phyloP scores from a whole-genome alignment of 768 basidiomycete species.

The Tubosaeta sp. region DNA sequence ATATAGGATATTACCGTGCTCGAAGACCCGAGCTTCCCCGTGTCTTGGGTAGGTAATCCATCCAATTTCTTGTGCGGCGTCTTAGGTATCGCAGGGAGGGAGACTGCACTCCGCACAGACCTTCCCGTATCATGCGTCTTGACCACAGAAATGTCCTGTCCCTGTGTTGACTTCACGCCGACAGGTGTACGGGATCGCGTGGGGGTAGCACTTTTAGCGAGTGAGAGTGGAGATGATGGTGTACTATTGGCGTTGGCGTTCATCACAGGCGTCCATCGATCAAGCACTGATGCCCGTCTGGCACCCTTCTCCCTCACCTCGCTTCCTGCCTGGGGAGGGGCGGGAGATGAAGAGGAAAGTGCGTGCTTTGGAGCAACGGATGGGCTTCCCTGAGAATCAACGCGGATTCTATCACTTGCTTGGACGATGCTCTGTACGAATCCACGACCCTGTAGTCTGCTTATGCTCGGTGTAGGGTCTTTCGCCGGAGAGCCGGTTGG shows the following conservation, averaged over 20 bases:
- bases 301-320: slow-evolving; percentile 37
- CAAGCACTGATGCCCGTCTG: slow-evolving; percentile 51
- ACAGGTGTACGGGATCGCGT: slow-evolving; percentile 37
- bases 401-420: slow-evolving; percentile 53
- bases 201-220: slow-evolving; percentile 38
- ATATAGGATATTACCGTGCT: slow-evolving; percentile 71
- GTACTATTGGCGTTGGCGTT: slow-evolving; percentile 27
- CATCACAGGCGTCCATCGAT: slow-evolving; percentile 59
- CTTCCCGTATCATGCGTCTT: slow-evolving; percentile 32
- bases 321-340: slow-evolving; percentile 31
- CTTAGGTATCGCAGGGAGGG: slow-evolving; percentile 35
- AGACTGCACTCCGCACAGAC: slow-evolving; percentile 39
- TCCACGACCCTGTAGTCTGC: slow-evolving; percentile 76
- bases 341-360: slow-evolving; percentile 27
- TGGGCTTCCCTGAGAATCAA: slow-evolving; percentile 31
- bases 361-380: slow-evolving; percentile 20
- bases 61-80: slow-evolving; percentile 25
- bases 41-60: slow-evolving; percentile 19
- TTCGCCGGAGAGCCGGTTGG: slow-evolving; percentile 44
- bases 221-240: slow-evolving; percentile 34
- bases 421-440: slow-evolving; percentile 84
- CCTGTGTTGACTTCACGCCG: slow-evolving; percentile 23
- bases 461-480: slow-evolving; percentile 78
- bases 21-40: slow-evolving; percentile 58
- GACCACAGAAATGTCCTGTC: slow-evolving; percentile 18